These are phyloP conservation scores for Rhizoclosmatium sp. DNA, from an alignment of 192 early-diverging fungal species.

Conservation along the genomic window DNA sequence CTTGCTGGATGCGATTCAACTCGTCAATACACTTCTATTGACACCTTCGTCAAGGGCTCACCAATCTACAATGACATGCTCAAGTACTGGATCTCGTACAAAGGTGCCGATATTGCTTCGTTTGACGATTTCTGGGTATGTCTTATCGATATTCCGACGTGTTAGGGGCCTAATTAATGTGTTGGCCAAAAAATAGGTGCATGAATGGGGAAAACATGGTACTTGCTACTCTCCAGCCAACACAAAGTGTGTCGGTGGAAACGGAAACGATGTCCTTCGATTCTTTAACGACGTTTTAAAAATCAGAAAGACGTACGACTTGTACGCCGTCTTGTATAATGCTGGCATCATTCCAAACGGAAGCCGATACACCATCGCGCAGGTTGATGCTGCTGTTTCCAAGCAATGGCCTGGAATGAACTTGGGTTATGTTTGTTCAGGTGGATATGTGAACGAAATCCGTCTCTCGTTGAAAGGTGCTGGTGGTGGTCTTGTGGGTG, in stretches of 20 bases:
- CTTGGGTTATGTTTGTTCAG: slow-evolving; percentile 1
- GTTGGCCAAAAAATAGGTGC: not conserved
- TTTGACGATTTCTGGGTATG: not conserved
- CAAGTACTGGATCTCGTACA: not conserved
- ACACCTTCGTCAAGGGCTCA: not conserved
- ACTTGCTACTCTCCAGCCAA: not conserved
- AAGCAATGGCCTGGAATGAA: slow-evolving; percentile 32
- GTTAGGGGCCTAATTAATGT: no score
- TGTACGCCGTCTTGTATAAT: slow-evolving; percentile 14
- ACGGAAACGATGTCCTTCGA: not conserved
- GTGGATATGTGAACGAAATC: slow-evolving; percentile 5
- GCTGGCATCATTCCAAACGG: slow-evolving; percentile 43
- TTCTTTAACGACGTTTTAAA: not conserved
- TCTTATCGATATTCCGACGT: no score
- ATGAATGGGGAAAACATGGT: slow-evolving; percentile 2
- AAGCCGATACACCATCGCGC: slow-evolving; percentile 45
- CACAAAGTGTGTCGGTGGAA: not conserved
- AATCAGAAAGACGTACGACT: not conserved
- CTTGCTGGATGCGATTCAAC: not conserved
- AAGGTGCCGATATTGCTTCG: not conserved
- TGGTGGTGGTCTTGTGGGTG: not conserved
- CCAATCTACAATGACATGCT: not conserved
- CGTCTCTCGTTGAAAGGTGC: not conserved
- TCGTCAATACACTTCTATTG: not conserved
- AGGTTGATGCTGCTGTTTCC: slow-evolving; percentile 53